Evolutionary conservation across 768 basidiomycete genomes (phyloP), one percentile per base, ranked within the genome.

Genomic region (Lactarius evosmus): DNA sequence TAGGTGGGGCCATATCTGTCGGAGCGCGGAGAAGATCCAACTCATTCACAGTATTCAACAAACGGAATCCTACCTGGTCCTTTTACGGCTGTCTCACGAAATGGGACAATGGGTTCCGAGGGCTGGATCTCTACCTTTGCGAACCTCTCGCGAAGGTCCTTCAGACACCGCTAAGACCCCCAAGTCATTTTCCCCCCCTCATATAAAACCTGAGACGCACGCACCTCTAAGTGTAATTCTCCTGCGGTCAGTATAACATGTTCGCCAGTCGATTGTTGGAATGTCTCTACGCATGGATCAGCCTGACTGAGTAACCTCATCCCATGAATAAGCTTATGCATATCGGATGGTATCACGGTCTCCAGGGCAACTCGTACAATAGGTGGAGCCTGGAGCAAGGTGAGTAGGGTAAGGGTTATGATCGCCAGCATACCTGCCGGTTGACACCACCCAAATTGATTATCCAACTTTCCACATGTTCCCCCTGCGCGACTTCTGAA

Each of bases 311-410:
- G 84, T 14, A 98, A 78, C 67, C 89, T 91, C 60, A 99, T 78
- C 1, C 97, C 97, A 40, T 81, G 82, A 51, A 98, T 82, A 27
- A 99, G 80, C 72, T 92, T 94, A 1, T 86, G 88, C 85, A 98
- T 90, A 71, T 98, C 93, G 7, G 86, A 86, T 17, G 88, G 91
- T 44, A 83, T 79, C 32, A 78, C 79, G 0, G 97, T 94, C 71
- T 98, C 97, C 49, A 99, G 76, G 0, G 97, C 97, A 29, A 99
- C 93, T 58, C 96, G 87, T 16, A 99, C 93, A 67, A 99, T 98
- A 0, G 96, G 96, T 2, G 90, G 83, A 19, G 82, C 82, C 93
- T 95, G 57, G 8, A 58, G 1, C 22, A 22, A 58, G 8, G 44
- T 33, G n/a, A 36, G 29, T 50, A 59, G 41, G 22, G 38, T 59